A percentile compares a stretch with the other conserved stretches of the same genome.
Evolutionary conservation across 2,329 filamentous ascomycete genomes (phyloP).

Genomic region (Botrytis galanthina): DNA sequence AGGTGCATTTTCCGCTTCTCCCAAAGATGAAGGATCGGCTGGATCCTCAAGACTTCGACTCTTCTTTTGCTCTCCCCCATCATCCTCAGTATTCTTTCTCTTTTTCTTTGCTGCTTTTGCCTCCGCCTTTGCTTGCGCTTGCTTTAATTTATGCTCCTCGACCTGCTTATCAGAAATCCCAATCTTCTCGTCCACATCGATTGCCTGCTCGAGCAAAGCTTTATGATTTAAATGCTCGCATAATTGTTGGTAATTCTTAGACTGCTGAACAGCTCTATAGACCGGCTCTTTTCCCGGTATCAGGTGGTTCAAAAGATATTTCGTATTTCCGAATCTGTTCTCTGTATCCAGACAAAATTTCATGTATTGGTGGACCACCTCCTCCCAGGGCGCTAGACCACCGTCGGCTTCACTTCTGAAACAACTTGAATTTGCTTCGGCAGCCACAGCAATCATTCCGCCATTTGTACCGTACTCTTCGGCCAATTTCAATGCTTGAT

Average conservation of each 20-base stretch:
- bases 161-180: constrained; percentile 27
- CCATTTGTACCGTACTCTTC: constrained; percentile 83
- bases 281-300: constrained; percentile 73
- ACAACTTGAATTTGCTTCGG: constrained; percentile 86
- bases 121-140: constrained; percentile 24
- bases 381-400: constrained; percentile 69
- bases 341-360: constrained; percentile 70
- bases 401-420: constrained; percentile 71
- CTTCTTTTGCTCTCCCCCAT: constrained; percentile 13
- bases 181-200: constrained; percentile 54
- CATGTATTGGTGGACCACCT: constrained; percentile 76
- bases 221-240: constrained; percentile 65
- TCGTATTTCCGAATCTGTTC: constrained; percentile 90
- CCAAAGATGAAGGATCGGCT: background rate
- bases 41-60: constrained; percentile 8
- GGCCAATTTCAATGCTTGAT: constrained; percentile 69
- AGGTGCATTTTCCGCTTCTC: background rate
- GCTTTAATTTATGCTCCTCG: constrained; percentile 22
- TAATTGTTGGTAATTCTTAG: constrained; percentile 69
- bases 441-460: constrained; percentile 94
- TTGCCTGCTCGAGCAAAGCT: constrained; percentile 61
- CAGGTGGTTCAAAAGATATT: constrained; percentile 82
- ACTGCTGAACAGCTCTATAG: constrained; percentile 59
- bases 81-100: constrained; percentile 8
- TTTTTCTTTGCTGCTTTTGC: constrained; percentile 16